Percentiles rank a stretch among this genome's conserved stretches.
Evolutionary conservation across 306 rosid species (phyloP).

Genomic region (Psophocarpus tetragonolobus): DNA sequence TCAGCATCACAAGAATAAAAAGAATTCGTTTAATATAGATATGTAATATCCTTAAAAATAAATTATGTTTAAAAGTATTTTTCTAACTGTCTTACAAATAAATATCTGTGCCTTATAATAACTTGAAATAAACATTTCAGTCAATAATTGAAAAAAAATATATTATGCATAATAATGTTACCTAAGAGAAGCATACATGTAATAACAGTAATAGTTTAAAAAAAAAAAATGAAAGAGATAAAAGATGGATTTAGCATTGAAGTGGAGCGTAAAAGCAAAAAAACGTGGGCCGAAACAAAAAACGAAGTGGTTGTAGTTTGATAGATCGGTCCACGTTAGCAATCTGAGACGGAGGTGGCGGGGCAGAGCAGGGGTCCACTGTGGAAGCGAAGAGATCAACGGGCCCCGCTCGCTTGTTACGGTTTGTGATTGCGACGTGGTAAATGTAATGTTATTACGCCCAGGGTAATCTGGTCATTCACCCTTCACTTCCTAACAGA

Average conservation of each 20-base stretch:
- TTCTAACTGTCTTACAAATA: too few relatives aligned
- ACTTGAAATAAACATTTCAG: too few relatives aligned
- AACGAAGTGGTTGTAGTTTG: neutral
- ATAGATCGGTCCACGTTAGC: slow-evolving; percentile 18
- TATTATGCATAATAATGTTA: too few relatives aligned
- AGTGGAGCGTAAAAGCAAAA: neutral
- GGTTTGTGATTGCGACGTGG: slow-evolving; percentile 44
- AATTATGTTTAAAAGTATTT: too few relatives aligned
- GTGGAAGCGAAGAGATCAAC: neutral
- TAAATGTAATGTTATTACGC: slow-evolving; percentile 39
- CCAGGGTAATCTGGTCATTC: slow-evolving; percentile 44
- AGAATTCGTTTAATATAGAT: too few relatives aligned
- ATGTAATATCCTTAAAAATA: too few relatives aligned
- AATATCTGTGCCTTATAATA: too few relatives aligned
- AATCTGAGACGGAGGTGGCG: neutral
- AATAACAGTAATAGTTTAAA: too few relatives aligned
- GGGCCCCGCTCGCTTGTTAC: slow-evolving; percentile 34
- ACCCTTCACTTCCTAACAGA: slow-evolving; percentile 70
- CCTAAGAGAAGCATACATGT: too few relatives aligned
- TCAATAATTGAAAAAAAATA: too few relatives aligned
- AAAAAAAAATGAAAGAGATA: neutral
- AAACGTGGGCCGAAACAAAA: slow-evolving; percentile 37
- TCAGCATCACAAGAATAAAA: too few relatives aligned
- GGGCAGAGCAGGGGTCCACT: slow-evolving; percentile 6
- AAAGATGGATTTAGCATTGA: neutral